Evolutionary conservation across 176 grass and related monocot genomes (phyloP).

Genomic region (Triticum urartu): DNA sequence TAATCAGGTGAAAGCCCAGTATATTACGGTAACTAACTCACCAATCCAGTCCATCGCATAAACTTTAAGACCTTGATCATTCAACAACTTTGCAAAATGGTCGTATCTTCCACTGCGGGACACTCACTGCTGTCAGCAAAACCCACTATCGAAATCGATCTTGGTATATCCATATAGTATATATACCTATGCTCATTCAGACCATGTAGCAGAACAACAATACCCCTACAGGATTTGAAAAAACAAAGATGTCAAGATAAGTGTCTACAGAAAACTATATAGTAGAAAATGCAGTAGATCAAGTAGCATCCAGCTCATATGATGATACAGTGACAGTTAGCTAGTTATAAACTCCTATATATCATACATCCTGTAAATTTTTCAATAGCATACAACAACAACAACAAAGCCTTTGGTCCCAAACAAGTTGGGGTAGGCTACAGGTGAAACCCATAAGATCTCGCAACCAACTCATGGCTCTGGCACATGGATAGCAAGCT

Average conservation of each 20-base stretch:
- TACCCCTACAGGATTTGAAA: conserved; percentile 51
- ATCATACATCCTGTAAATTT: not conserved
- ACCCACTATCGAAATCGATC: conserved; percentile 28
- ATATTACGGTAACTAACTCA: conserved; percentile 46
- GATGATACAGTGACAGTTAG: not conserved
- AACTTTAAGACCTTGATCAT: conserved; percentile 88
- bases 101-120: conserved; percentile 80
- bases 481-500: no score
- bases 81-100: conserved; percentile 86
- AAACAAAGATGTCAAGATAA: conserved; percentile 21
- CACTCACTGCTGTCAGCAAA: conserved; percentile 40
- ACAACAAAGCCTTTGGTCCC: no score
- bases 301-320: not conserved
- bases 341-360: not conserved
- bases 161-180: not conserved
- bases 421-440: no score
- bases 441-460: no score
- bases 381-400: not conserved
- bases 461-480: no score
- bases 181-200: conserved; percentile 95
- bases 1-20: not conserved
- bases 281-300: not conserved
- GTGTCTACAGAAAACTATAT: conserved; percentile 2
- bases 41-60: conserved; percentile 98
- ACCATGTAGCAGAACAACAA: conserved; percentile 83